These are phyloP conservation scores for Elaeis oleifera DNA, from an alignment of 202 grass and related monocot species.

Conservation along the genomic window DNA sequence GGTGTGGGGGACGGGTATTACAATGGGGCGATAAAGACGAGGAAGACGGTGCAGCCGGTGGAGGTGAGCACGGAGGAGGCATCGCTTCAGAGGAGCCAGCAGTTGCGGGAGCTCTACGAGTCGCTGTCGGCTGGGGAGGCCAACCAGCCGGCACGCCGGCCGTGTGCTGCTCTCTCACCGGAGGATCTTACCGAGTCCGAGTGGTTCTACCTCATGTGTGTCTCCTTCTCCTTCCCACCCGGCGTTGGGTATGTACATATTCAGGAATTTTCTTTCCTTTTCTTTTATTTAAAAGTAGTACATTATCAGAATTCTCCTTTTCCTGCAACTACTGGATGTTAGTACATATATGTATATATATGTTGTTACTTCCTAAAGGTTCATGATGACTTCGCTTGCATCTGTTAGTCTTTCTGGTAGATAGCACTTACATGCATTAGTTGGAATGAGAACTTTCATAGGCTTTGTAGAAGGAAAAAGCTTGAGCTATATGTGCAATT, in stretches of 20 bases:
- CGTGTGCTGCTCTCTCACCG: conserved; percentile 64
- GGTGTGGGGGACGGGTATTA: conserved; percentile 77
- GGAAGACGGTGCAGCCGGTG: conserved; percentile 58
- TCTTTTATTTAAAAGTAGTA: too few species aligned
- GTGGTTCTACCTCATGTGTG: conserved; percentile 96
- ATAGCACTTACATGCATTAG: too few species aligned
- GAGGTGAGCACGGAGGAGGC: conserved; percentile 35
- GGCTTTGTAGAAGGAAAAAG: too few species aligned
- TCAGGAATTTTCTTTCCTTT: neutral
- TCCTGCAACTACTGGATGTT: too few species aligned
- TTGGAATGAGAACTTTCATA: too few species aligned
- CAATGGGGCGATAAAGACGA: conserved; percentile 80
- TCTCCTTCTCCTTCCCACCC: conserved; percentile 73
- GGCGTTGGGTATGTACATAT: conserved; percentile 38
- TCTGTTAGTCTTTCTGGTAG: too few species aligned
- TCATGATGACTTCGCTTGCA: too few species aligned
- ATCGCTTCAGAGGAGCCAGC: conserved; percentile 46
- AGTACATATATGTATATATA: too few species aligned
- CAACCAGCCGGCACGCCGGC: conserved; percentile 28
- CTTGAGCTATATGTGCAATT: too few species aligned
- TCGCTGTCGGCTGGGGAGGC: conserved; percentile 34
- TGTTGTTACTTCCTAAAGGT: too few species aligned
- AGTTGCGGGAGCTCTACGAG: conserved; percentile 74
- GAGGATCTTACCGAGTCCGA: conserved; percentile 91
- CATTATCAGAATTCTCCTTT: too few species aligned